Base-by-base conservation (phyloP, 2,329 filamentous ascomycete genomes). In the Ophiostoma tasmaniense region DNA sequence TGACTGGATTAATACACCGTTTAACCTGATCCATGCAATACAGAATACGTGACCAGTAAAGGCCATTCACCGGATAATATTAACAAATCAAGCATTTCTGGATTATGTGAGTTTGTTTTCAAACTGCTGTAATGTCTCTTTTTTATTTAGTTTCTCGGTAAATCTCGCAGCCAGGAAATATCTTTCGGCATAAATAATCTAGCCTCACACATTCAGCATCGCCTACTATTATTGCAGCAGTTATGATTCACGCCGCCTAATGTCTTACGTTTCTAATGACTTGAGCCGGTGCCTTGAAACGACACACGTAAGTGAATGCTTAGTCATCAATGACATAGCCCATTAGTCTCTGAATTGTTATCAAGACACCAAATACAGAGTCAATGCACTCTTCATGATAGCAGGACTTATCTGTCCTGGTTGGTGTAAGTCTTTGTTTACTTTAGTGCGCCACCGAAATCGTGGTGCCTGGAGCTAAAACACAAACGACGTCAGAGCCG, bases 381-480 rank as follows among this genome's bases (percentile, higher is more conserved):
- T 2, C 17, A 45, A 8, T n/a, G 0, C 20, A 3, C 7, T n/a
- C 42, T 20, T n/a, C 39, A 45, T 45, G 42, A n/a, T 20, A n/a
- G 42, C 17, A 20, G n/a, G 5, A 6, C 20, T 5, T 20, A 45
- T 7, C 17, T n/a, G n/a, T 45, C 8, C 7, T 25, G 17, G n/a
- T 11, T 30, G 10, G 50, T 55, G 50, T 55, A 55, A 61, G 55
- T 17, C 13, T 30, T 33, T 61, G 55, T 61, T 30, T 61, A 62
- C 52, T 45, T 67, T 59, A 55, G 35, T 59, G 66, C 67, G 55
- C 55, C 55, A 30, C 55, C 55, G 6, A 61, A 61, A 55, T 50
- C 33, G 45, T 17, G 55, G 67, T 68, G 25, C 67, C 62, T 68
- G 67, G 45, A 33, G 33, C 67, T 66, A 68, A 68, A 66, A 61